A percentile compares a stretch with the other conserved stretches of the same genome.
Evolutionary conservation across 2,329 filamentous ascomycete species (phyloP).

Genomic region (Arthrobotrys musiformis): DNA sequence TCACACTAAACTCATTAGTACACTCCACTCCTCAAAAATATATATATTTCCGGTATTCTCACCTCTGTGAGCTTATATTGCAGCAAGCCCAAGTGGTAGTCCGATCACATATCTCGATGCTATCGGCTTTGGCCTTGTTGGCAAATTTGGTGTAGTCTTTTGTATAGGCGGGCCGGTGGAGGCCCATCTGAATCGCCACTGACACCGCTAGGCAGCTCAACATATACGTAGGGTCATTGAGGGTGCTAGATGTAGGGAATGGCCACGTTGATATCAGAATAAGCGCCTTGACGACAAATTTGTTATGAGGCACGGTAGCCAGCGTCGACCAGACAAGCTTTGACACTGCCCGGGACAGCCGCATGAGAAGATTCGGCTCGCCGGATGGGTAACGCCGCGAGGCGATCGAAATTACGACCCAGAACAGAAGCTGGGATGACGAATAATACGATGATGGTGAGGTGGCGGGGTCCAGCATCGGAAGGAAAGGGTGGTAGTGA

Average conservation of each 20-base stretch:
- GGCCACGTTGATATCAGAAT: conserved; percentile 85
- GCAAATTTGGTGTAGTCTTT: conserved; percentile 83
- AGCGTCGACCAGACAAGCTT: conserved; percentile 81
- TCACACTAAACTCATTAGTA: conserved; percentile 67
- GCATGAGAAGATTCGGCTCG: conserved; percentile 71
- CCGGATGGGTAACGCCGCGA: conserved; percentile 76
- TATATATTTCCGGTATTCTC: conserved; percentile 12
- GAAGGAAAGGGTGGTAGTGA: conserved; percentile 80
- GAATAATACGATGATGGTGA: conserved; percentile 78
- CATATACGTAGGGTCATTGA: conserved; percentile 83
- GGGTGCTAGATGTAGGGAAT: conserved; percentile 81
- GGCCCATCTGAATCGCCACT: conserved; percentile 81
- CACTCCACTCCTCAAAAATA: background rate
- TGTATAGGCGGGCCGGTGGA: conserved; percentile 82
- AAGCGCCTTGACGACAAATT: conserved; percentile 82
- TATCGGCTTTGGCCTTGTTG: conserved; percentile 79
- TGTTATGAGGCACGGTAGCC: conserved; percentile 79
- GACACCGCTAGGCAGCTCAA: conserved; percentile 87
- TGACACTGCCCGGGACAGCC: conserved; percentile 74
- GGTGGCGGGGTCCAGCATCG: conserved; percentile 75
- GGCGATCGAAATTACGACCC: conserved; percentile 81
- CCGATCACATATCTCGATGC: conserved; percentile 74
- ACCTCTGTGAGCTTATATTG: conserved; percentile 80
- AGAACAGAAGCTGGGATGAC: conserved; percentile 84
- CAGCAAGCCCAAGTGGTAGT: conserved; percentile 85